Percentiles rank a stretch among this genome's conserved stretches.
phyloP scores from a whole-genome alignment of 2,329 filamentous ascomycete genomes.

The Colletotrichum zoysiae region DNA sequence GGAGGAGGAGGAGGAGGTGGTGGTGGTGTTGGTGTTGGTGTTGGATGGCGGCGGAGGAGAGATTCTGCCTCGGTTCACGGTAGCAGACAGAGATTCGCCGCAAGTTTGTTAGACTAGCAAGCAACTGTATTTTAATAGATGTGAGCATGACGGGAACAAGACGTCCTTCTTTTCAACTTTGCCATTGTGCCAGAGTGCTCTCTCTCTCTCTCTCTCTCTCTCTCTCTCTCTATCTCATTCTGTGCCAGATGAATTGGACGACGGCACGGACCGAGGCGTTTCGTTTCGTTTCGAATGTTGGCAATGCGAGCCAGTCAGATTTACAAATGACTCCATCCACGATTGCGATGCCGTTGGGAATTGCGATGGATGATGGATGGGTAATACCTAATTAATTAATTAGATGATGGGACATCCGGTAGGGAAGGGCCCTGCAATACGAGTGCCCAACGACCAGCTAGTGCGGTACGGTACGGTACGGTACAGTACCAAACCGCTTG shows the following conservation, averaged over 20 bases:
- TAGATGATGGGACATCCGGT: conserved; percentile 16
- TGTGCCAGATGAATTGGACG: not conserved
- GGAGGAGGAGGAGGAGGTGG: not conserved
- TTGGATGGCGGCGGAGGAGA: conserved; percentile 6
- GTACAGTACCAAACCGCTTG: not conserved
- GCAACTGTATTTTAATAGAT: conserved; percentile 58
- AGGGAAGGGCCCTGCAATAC: conserved; percentile 36
- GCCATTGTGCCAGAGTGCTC: no score
- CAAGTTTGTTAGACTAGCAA: conserved; percentile 42
- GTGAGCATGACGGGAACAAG: conserved; percentile 45
- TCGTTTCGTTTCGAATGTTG: not conserved
- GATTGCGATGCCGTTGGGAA: not conserved
- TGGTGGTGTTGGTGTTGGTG: no score
- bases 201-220: no score
- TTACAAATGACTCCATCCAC: not conserved
- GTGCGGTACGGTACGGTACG: conserved; percentile 12
- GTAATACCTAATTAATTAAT: not conserved
- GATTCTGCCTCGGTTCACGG: conserved; percentile 8
- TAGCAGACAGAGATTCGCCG: conserved; percentile 23
- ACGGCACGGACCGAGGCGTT: not conserved
- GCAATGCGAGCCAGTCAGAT: not conserved
- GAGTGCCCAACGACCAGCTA: conserved; percentile 23
- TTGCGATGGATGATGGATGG: not conserved
- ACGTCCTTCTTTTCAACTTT: not conserved
- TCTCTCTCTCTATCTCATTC: no score